phyloP scores from a whole-genome alignment of 2,329 filamentous ascomycete species.

The Niveomyces coronatus region DNA sequence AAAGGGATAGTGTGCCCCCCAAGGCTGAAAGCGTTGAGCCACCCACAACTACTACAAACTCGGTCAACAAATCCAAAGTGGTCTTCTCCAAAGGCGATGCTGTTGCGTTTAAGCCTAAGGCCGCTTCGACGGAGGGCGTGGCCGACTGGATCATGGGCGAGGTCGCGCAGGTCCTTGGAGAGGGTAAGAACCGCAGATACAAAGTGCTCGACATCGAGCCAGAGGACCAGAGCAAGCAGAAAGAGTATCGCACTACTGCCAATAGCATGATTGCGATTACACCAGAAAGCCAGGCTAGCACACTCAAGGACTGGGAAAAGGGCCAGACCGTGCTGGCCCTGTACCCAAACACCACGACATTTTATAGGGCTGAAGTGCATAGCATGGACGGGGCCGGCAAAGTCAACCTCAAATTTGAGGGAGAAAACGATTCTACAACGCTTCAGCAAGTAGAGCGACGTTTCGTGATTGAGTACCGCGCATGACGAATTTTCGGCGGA shows the following conservation, averaged over 20 bases:
- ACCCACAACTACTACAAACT: no score
- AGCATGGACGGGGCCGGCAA: constrained; percentile 47
- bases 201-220: constrained; percentile 73
- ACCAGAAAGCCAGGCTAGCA: constrained; percentile 35
- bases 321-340: constrained; percentile 67
- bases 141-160: constrained; percentile 66
- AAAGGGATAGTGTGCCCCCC: constrained; percentile 43
- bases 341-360: constrained; percentile 76
- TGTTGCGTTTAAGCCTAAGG: constrained; percentile 55
- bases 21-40: constrained; percentile 49
- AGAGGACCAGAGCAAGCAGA: constrained; percentile 56
- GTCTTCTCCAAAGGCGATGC: constrained; percentile 52
- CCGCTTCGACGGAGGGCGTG: constrained; percentile 31
- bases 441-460: constrained; percentile 66
- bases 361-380: constrained; percentile 76
- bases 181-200: constrained; percentile 68
- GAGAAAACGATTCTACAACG: constrained; percentile 63
- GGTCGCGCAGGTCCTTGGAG: constrained; percentile 63
- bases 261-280: constrained; percentile 71
- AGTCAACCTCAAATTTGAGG: constrained; percentile 66
- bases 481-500: no score
- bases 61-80: constrained; percentile 37
- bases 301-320: constrained; percentile 48
- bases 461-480: constrained; percentile 64
- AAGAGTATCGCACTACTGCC: constrained; percentile 61